Conservation (phyloP, 2,329 filamentous ascomycete genomes). For the Paecilomyces niveus region DNA sequence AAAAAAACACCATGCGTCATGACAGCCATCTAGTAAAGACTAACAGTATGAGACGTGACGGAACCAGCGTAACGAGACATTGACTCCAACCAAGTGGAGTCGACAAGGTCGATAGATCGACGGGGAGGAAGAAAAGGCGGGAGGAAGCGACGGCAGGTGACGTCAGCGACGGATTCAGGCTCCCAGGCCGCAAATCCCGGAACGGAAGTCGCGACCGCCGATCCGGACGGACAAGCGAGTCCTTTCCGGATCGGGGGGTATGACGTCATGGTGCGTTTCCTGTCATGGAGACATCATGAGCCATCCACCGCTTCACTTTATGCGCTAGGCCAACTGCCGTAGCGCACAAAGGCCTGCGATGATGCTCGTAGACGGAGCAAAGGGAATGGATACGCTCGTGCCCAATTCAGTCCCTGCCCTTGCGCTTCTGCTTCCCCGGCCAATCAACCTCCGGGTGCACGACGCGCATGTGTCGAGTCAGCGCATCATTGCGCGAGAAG, state of each 20-base stretch:
- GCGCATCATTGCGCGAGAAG: conserved; percentile 88
- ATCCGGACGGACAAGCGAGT: conserved; percentile 12
- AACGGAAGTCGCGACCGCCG: conserved; percentile 10
- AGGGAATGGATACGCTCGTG: not conserved
- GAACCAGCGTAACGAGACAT: conserved; percentile 7
- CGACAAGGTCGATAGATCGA: not conserved
- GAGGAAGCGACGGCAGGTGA: conserved; percentile 6
- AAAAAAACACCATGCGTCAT: too few species aligned
- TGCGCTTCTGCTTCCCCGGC: conserved; percentile 55
- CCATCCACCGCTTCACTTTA: not conserved
- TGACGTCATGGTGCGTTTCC: conserved; percentile 16
- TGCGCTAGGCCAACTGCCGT: not conserved
- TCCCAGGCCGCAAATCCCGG: conserved; percentile 7
- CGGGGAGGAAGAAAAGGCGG: not conserved
- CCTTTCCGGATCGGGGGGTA: conserved; percentile 8
- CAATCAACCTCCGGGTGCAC: conserved; percentile 85
- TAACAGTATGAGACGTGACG: not conserved
- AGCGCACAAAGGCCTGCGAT: not conserved
- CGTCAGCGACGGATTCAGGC: conserved; percentile 12
- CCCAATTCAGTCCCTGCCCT: conserved; percentile 26
- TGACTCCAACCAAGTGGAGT: conserved; percentile 3
- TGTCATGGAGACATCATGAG: conserved; percentile 10
- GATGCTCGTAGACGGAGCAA: not conserved
- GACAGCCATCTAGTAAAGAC: not conserved
- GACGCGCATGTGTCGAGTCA: conserved; percentile 89